A percentile compares a stretch with the other conserved stretches of the same genome.
These are phyloP conservation scores for Colletotrichum kahawae DNA, from an alignment of 2,329 filamentous ascomycete genomes.

Conservation along the genomic window DNA sequence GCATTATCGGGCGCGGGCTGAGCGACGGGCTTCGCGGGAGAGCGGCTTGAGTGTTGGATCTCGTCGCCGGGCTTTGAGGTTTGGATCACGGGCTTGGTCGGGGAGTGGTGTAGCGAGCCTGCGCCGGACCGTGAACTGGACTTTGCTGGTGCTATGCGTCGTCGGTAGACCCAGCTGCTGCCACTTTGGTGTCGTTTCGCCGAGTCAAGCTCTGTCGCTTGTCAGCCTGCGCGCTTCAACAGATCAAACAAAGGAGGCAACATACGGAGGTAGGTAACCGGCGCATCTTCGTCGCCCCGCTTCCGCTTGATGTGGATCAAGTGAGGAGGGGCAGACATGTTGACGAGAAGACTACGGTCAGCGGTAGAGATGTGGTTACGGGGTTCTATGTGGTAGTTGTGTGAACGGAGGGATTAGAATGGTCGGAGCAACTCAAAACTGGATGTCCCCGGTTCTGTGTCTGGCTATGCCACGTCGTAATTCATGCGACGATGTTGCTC, in stretches of 20 bases:
- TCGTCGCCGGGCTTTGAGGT: constrained; percentile 47
- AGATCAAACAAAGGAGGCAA: not conserved
- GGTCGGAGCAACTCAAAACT: not conserved
- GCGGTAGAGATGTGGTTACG: not conserved
- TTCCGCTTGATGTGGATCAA: constrained; percentile 68
- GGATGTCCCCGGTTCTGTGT: not conserved
- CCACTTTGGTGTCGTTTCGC: constrained; percentile 59
- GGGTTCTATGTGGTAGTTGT: not conserved
- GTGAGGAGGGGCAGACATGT: constrained; percentile 63
- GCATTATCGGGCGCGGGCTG: not conserved
- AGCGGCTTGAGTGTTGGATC: constrained; percentile 26
- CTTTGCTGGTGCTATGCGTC: constrained; percentile 43
- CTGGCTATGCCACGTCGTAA: not conserved
- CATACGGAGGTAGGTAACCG: constrained; percentile 62
- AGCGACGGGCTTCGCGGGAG: constrained; percentile 17
- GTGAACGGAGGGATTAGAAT: not conserved
- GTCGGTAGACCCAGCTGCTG: constrained; percentile 61
- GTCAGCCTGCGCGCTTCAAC: not conserved
- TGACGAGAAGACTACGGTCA: not conserved
- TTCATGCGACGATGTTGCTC: not conserved
- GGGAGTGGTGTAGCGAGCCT: constrained; percentile 9
- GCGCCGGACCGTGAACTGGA: constrained; percentile 28
- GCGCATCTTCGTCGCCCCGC: constrained; percentile 55
- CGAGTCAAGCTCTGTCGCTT: constrained; percentile 52
- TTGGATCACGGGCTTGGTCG: constrained; percentile 51